These are phyloP conservation scores for Solanum peruvianum DNA, from an alignment of 257 asterid species.

Conservation along the genomic window DNA sequence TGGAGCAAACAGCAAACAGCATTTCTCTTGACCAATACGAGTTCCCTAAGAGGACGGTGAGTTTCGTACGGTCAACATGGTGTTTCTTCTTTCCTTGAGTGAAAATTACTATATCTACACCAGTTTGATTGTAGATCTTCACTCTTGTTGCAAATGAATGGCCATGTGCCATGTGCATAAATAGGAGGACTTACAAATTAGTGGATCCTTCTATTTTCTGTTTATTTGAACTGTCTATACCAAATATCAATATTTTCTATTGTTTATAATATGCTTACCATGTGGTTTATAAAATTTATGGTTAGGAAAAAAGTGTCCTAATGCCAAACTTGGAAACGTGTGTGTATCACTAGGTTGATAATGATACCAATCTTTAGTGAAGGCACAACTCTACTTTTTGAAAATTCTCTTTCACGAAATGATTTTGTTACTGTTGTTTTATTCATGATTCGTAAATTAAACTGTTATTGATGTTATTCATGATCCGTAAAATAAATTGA, in stretches of 20 bases:
- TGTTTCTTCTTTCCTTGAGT: not conserved
- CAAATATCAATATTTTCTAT: not conserved
- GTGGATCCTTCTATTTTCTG: not conserved
- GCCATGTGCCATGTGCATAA: not conserved
- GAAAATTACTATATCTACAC: not conserved
- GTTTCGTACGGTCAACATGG: slow-evolving; percentile 6
- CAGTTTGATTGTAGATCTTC: not conserved
- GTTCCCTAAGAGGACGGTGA: slow-evolving; percentile 60
- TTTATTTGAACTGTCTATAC: not conserved
- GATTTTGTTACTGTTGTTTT: not conserved
- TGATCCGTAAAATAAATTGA: not conserved
- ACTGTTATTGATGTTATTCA: not conserved
- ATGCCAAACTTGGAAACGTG: not conserved
- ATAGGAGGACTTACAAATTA: not conserved
- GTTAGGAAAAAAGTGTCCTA: not conserved
- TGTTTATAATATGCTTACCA: not conserved
- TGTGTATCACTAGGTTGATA: not conserved
- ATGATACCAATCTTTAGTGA: not conserved
- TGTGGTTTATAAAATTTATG: not conserved
- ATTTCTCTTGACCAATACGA: slow-evolving; percentile 59
- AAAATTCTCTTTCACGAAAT: not conserved
- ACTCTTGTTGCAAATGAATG: not conserved
- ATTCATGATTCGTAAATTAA: not conserved
- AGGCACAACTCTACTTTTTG: not conserved
- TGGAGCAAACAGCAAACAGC: slow-evolving; percentile 98